These are phyloP conservation scores for Aspergillus indologenus DNA, from an alignment of 495 filamentous ascomycete genomes.

Conservation along the genomic window DNA sequence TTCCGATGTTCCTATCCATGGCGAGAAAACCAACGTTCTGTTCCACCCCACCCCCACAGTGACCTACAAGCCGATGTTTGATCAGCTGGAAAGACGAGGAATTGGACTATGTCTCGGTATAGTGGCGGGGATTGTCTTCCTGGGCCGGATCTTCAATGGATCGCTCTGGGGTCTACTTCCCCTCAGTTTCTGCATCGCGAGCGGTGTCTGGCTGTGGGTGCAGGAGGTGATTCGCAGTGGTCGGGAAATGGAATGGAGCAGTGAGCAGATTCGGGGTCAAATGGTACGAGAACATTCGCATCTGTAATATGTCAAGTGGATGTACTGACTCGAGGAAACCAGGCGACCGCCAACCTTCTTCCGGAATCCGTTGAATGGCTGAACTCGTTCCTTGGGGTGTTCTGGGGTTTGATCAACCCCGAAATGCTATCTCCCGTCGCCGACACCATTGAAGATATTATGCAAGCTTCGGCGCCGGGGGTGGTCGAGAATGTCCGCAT, in stretches of 20 bases:
- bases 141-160: slow-evolving; percentile 78
- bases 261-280: slow-evolving; percentile 79
- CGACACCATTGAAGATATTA: slow-evolving; percentile 82
- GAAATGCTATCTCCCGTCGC: slow-evolving; percentile 82
- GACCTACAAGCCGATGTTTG: slow-evolving; percentile 82
- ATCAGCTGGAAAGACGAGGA: slow-evolving; percentile 66
- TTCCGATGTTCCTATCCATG: slow-evolving; percentile 90
- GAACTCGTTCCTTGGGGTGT: slow-evolving; percentile 75
- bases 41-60: slow-evolving; percentile 92
- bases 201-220: slow-evolving; percentile 82
- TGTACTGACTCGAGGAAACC: slow-evolving; percentile 18
- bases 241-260: slow-evolving; percentile 81
- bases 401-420: slow-evolving; percentile 89
- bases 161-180: slow-evolving; percentile 73
- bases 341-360: slow-evolving; percentile 78
- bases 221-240: slow-evolving; percentile 80
- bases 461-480: slow-evolving; percentile 89
- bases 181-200: slow-evolving; percentile 62
- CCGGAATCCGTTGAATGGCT: slow-evolving; percentile 95
- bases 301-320: background rate
- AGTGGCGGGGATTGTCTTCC: slow-evolving; percentile 65
- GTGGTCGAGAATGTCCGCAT: slow-evolving; percentile 92
- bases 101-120: slow-evolving; percentile 65
- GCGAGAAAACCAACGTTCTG: slow-evolving; percentile 92
- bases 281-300: slow-evolving; percentile 49